A percentile compares a stretch with the other conserved stretches of the same genome.
Evolutionary conservation across 345 rosid species (phyloP).

Genomic region (Laguncularia racemosa): DNA sequence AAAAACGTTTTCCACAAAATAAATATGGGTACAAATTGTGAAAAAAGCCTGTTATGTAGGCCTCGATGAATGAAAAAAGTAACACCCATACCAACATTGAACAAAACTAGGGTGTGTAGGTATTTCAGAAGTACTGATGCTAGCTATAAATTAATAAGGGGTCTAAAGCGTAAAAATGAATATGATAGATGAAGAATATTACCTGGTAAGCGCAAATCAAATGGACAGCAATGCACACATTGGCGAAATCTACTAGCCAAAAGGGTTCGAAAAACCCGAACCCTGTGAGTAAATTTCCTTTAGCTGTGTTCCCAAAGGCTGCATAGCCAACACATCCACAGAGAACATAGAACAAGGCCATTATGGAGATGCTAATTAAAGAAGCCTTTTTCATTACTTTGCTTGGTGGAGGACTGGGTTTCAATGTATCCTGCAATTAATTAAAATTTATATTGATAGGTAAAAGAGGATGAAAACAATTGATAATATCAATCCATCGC

Average conservation of each 20-base stretch:
- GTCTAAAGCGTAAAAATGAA: no score
- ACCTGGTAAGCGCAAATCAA: constrained; percentile 14
- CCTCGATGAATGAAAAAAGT: no score
- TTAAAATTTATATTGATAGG: no score
- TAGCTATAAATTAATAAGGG: no score
- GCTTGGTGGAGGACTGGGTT: constrained; percentile 32
- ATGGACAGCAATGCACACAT: constrained; percentile 14
- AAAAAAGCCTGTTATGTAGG: no score
- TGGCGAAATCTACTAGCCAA: constrained; percentile 10
- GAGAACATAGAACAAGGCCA: constrained; percentile 25
- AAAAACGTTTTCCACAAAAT: no score
- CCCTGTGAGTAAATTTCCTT: constrained; percentile 35
- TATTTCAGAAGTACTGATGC: no score
- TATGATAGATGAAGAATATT: not conserved
- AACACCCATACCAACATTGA: no score
- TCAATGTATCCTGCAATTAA: constrained; percentile 28
- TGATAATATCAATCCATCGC: no score
- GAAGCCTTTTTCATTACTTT: constrained; percentile 32
- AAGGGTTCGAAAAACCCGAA: constrained; percentile 14
- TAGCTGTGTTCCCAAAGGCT: constrained; percentile 27
- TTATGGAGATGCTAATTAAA: constrained; percentile 7
- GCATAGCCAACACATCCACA: constrained; percentile 30
- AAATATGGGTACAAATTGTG: no score
- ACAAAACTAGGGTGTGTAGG: no score
- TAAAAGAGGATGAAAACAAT: no score